Evolutionary conservation across 306 rosid genomes (phyloP).

Genomic region (Medicago arabica): DNA sequence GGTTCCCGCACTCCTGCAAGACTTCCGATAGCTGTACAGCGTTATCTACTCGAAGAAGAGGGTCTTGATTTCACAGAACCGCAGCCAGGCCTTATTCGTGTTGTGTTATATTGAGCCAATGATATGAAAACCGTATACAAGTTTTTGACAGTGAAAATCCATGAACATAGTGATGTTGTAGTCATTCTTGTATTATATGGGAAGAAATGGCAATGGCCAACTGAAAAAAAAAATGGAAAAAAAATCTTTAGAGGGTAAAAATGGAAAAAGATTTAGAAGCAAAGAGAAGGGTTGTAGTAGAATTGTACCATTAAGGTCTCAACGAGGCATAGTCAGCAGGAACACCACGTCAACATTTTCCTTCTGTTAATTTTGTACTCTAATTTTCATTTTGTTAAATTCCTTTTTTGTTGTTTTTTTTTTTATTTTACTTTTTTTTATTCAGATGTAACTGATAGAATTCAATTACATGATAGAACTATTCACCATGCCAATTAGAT

Average conservation of each 20-base stretch:
- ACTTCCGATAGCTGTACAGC: conserved; percentile 89
- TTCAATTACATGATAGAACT: conserved; percentile 72
- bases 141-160: conserved; percentile 66
- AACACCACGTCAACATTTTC: conserved; percentile 49
- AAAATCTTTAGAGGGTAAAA: conserved; percentile 28
- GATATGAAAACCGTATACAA: conserved; percentile 59
- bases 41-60: conserved; percentile 89
- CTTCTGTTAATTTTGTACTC: conserved; percentile 72
- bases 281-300: conserved; percentile 51
- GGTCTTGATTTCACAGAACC: conserved; percentile 88
- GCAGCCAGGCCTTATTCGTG: conserved; percentile 88
- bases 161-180: conserved; percentile 59
- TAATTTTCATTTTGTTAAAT: conserved; percentile 57
- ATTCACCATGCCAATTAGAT: conserved; percentile 50
- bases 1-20: conserved; percentile 93
- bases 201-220: conserved; percentile 56
- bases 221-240: conserved; percentile 37
- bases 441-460: conserved; percentile 79
- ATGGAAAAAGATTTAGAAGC: conserved; percentile 50
- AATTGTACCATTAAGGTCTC: conserved; percentile 67
- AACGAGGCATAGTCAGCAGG: conserved; percentile 62
- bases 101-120: conserved; percentile 72
- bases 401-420: conserved; percentile 41
- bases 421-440: conserved; percentile 27
- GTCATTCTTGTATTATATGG: conserved; percentile 89